These are phyloP conservation scores for Aspergillus sparsus DNA, from an alignment of 495 filamentous ascomycete species.

Conservation along the genomic window DNA sequence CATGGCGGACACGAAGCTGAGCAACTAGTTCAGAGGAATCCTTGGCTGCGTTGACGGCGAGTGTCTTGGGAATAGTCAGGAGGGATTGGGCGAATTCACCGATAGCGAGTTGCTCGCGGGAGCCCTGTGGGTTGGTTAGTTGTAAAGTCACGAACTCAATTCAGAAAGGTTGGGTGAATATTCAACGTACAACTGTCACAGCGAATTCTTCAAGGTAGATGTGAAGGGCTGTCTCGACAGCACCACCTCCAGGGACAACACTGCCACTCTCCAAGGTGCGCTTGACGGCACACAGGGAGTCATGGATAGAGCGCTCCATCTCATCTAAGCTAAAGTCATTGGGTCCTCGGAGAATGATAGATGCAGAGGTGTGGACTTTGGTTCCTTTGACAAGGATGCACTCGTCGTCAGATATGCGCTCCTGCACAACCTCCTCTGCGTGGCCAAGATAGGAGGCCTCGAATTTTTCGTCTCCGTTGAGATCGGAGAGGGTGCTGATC, in stretches of 20 bases:
- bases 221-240: constrained; percentile 97
- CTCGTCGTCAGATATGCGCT: constrained; percentile 97
- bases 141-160: background rate
- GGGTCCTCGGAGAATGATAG: constrained; percentile 91
- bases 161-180: background rate
- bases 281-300: constrained; percentile 96
- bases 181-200: constrained; percentile 75
- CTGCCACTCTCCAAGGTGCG: constrained; percentile 94
- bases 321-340: constrained; percentile 98
- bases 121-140: constrained; percentile 58
- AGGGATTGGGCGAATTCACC: constrained; percentile 95
- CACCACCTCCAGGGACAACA: constrained; percentile 94
- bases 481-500: constrained; percentile 86
- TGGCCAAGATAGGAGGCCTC: constrained; percentile 83
- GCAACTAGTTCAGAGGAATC: constrained; percentile 93
- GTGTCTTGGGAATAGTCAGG: constrained; percentile 92
- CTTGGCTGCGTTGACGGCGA: constrained; percentile 96
- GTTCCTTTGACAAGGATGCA: constrained; percentile 97
- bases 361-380: constrained; percentile 88
- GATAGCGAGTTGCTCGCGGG: constrained; percentile 95
- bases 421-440: constrained; percentile 94
- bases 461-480: constrained; percentile 98
- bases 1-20: constrained; percentile 91
- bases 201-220: constrained; percentile 99
- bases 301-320: constrained; percentile 98